Conservation (phyloP, 306 rosid genomes). For the Alnus rubra region DNA sequence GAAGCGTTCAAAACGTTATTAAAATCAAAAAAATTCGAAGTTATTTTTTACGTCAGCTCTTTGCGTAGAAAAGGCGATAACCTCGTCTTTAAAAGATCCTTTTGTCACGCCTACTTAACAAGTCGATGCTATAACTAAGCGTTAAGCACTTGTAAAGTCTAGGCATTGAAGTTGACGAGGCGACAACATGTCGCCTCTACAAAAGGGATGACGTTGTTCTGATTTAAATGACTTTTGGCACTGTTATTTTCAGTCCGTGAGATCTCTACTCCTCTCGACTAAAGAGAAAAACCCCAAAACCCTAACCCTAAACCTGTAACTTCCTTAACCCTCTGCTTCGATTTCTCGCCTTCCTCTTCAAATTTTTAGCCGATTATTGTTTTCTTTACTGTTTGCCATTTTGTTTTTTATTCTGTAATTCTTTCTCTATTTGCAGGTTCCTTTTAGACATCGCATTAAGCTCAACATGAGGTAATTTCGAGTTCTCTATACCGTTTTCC, state of each 20-base stretch:
- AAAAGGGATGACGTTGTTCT: background rate
- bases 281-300: background rate
- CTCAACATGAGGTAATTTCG: slow-evolving; percentile 6
- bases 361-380: background rate
- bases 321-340: background rate
- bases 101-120: too few relatives aligned
- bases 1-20: too few relatives aligned
- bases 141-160: too few relatives aligned
- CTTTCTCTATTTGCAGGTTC: background rate
- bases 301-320: background rate
- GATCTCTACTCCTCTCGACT: background rate
- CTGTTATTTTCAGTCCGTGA: background rate
- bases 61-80: too few relatives aligned
- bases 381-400: background rate
- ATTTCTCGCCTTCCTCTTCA: background rate
- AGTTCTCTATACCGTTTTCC: background rate
- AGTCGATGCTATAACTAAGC: too few relatives aligned
- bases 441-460: background rate
- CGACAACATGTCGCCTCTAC: too few relatives aligned
- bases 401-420: background rate
- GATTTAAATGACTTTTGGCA: background rate
- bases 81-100: too few relatives aligned
- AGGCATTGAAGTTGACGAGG: too few relatives aligned
- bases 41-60: too few relatives aligned
- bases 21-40: too few relatives aligned